phyloP scores from a whole-genome alignment of 2,329 filamentous ascomycete genomes.

The Cordyceps cicadae region DNA sequence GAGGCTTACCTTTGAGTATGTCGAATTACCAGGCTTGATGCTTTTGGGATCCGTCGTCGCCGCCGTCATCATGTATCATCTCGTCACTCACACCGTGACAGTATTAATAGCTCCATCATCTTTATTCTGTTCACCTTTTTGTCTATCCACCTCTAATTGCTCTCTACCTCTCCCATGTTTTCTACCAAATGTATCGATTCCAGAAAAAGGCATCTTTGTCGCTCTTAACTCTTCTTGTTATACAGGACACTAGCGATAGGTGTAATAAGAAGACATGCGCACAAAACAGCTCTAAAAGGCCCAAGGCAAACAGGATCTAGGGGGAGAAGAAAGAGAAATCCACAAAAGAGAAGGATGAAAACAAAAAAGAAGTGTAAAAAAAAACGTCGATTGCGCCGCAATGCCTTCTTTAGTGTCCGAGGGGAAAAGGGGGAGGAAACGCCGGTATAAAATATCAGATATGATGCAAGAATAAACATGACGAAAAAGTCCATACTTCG shows the following conservation, averaged over 20 bases:
- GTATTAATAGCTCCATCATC: not conserved
- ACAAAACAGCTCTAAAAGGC: not conserved
- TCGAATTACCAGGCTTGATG: no score
- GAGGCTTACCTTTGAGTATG: no score
- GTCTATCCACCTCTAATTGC: conserved; percentile 1
- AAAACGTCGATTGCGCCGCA: conserved; percentile 8
- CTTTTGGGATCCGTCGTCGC: no score
- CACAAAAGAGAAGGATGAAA: not conserved
- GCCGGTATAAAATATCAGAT: conserved; percentile 8
- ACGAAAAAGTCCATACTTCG: conserved; percentile 7
- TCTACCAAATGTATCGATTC: not conserved
- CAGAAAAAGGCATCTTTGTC: not conserved
- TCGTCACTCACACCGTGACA: no score
- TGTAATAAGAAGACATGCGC: not conserved
- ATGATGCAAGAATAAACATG: conserved; percentile 11
- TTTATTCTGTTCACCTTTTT: not conserved
- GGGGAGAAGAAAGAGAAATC: not conserved
- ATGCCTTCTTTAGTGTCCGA: conserved; percentile 8
- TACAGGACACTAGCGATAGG: not conserved
- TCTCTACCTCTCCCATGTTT: not conserved
- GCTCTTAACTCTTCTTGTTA: not conserved
- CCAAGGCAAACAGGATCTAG: not conserved
- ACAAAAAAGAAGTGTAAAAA: not conserved
- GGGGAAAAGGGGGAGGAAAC: not conserved
- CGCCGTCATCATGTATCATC: no score